Evolutionary conservation across 78 protist genomes (phyloP).

Genomic region (Neovahlkampfia damariscottae): DNA sequence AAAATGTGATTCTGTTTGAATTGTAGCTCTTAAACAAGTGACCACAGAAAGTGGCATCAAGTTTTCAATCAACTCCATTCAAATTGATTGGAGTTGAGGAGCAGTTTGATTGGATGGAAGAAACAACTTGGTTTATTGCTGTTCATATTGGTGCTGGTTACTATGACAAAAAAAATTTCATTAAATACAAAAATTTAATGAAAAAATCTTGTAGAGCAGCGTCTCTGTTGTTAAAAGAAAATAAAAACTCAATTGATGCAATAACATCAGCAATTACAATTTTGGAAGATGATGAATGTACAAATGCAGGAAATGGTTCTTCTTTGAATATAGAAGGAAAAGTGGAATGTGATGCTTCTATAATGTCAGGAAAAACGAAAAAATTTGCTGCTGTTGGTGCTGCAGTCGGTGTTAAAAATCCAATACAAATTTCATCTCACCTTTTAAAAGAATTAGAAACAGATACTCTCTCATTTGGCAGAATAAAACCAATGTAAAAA

Average conservation of each 20-base stretch:
- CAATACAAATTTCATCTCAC: background rate
- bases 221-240: background rate
- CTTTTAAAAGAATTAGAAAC: background rate
- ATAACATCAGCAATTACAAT: background rate
- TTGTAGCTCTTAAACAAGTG: background rate
- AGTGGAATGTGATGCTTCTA: slow-evolving; percentile 2
- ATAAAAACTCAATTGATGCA: background rate
- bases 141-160: background rate
- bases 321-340: background rate
- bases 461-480: background rate
- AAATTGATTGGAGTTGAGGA: too few species aligned
- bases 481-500: background rate
- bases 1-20: background rate
- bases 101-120: background rate
- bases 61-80: too few species aligned
- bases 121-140: background rate
- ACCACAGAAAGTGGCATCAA: background rate
- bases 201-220: background rate
- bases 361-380: background rate
- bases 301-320: slow-evolving; percentile 1
- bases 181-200: background rate
- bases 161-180: background rate
- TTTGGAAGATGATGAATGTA: background rate
- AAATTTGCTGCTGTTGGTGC: background rate
- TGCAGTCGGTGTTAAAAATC: background rate